Base-by-base conservation (phyloP, 2,329 filamentous ascomycete genomes). In the Aspergillus sp. region DNA sequence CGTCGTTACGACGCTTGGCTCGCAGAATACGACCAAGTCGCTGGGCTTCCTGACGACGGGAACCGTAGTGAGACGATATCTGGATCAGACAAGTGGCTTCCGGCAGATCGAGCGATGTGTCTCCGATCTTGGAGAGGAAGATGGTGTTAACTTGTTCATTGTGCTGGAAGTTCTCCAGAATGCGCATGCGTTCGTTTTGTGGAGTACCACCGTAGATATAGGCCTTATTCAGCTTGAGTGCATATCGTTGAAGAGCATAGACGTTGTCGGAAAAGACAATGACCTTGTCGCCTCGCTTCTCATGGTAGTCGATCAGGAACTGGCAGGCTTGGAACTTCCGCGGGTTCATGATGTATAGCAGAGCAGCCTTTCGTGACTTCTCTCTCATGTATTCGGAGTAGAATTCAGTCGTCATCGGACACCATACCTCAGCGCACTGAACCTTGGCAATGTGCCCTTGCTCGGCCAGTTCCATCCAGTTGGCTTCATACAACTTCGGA, bases 221-320 rank as follows among this genome's bases (percentile, higher is more conserved):
- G 0, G 91, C 90, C 74, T 97, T 97, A 51, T 86, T 85, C 39
- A 98, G 81, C 67, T 92, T 94, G 25, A 87, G 82, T 3, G 95
- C 93, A 71, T 98, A 97, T 43, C 88, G 86, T 67, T 94, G 87
- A 30, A 99, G 81, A 0, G 95, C 94, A 71, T 95, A 98, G 43
- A 99, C 92, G 67, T 98, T 97, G 76, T 99, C 95, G 0, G 92
- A 97, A 76, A 98, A 98, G 47, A 99, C 94, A 65, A 98, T 98
- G 68, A 98, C 92, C 78, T 98, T 98, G 80, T 98, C 95, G 32
- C 95, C 94, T 62, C 95, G 87, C 58, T 88, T 89, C 77, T 98
- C 94, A 76, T 99, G 95, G 72, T 96, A 98, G 75, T 98, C 91
- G 73, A 99, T 98, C n/a, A 99, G 84, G 72, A 95, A 98, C 74